Percentiles rank a stretch among this genome's conserved stretches.
These are phyloP conservation scores for Agrocybe praecox DNA, from an alignment of 768 basidiomycete genomes.

Conservation along the genomic window DNA sequence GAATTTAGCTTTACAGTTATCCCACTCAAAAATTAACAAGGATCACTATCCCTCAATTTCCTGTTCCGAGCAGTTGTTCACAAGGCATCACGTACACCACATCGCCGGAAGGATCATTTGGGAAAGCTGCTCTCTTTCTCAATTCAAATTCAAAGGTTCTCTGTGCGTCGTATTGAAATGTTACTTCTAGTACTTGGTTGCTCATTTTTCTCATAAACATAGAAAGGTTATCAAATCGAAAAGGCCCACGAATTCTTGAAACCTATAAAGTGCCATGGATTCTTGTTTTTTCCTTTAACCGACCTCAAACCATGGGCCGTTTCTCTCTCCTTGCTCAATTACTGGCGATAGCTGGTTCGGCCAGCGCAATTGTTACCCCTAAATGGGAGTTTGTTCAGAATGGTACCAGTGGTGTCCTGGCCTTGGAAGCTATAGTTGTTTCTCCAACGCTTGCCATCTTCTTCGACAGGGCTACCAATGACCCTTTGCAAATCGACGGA, in stretches of 20 bases:
- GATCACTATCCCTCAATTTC: not conserved
- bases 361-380: slow-evolving; percentile 8
- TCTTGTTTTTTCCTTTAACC: not conserved
- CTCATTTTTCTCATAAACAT: not conserved
- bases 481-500: slow-evolving; percentile 40
- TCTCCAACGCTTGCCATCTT: slow-evolving; percentile 24
- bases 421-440: slow-evolving; percentile 24
- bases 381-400: slow-evolving; percentile 28
- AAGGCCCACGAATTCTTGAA: not conserved
- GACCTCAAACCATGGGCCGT: slow-evolving; percentile 5
- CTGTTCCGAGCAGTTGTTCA: not conserved
- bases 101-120: not conserved
- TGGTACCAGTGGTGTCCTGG: slow-evolving; percentile 23
- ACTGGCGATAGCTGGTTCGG: slow-evolving; percentile 6
- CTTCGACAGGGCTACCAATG: slow-evolving; percentile 27
- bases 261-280: slow-evolving; percentile 4
- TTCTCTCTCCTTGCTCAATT: not conserved
- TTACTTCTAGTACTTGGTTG: not conserved
- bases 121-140: not conserved
- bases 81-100: not conserved
- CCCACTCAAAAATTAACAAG: not conserved
- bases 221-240: not conserved
- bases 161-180: not conserved
- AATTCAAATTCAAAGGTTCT: not conserved
- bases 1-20: too few relatives aligned